Conservation (phyloP, 2,329 filamentous ascomycete genomes). For the Conoideocrella luteorostrata region DNA sequence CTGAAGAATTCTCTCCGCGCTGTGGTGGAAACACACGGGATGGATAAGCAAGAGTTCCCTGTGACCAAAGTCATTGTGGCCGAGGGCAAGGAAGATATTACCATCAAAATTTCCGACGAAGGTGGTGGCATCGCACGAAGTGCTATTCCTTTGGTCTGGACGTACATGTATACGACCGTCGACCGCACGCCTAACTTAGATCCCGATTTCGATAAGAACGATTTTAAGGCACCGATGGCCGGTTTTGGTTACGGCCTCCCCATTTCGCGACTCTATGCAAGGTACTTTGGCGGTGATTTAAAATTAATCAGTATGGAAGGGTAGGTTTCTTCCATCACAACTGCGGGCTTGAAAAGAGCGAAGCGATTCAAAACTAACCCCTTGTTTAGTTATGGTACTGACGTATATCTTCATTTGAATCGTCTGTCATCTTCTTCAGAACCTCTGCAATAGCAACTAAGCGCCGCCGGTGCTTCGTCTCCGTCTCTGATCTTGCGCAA, state of each 20-base stretch:
- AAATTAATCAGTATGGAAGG: conserved; percentile 99
- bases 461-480: conserved; percentile 31
- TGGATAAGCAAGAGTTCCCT: conserved; percentile 93
- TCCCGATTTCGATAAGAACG: conserved; percentile 96
- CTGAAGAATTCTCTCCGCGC: conserved; percentile 97
- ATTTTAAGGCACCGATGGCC: conserved; percentile 99
- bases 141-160: conserved; percentile 96
- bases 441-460: conserved; percentile 88
- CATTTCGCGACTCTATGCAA: conserved; percentile 86
- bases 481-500: conserved; percentile 46
- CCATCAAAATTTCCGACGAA: conserved; percentile 96
- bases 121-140: conserved; percentile 91
- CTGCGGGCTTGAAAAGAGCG: conserved; percentile 9
- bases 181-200: conserved; percentile 92
- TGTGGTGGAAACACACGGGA: conserved; percentile 90
- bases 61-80: conserved; percentile 97
- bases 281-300: conserved; percentile 95
- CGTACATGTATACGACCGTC: conserved; percentile 99
- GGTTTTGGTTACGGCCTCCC: conserved; percentile 97
- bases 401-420: conserved; percentile 97
- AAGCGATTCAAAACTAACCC: conserved; percentile 12
- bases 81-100: conserved; percentile 97
- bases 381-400: conserved; percentile 76
- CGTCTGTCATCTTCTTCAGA: conserved; percentile 91
- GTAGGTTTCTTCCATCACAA: conserved; percentile 45